Base-by-base conservation (phyloP, 2,329 filamentous ascomycete species). In the Penicillium sclerotigenum region DNA sequence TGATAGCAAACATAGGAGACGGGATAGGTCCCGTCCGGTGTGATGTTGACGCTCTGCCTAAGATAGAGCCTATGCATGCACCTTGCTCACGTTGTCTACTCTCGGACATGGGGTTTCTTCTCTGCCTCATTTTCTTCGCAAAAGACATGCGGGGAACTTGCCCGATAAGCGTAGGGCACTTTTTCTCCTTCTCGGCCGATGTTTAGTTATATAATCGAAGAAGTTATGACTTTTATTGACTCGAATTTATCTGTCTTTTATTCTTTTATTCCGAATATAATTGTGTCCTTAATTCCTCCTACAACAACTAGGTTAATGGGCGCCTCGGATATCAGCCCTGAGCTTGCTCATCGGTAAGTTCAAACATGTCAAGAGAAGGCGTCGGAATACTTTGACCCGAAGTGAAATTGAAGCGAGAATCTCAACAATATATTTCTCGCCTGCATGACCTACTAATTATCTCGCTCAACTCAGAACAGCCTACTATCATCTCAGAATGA, bases 401-500 rank as follows among this genome's bases (percentile, higher is more conserved):
- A 24, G 14, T 31, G n/a, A 26, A 31, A 33, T 24, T 18, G 22
- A 11, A 7, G 7, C 9, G 14, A 26, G 13, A 36, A n/a, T 36
- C 22, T 13, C 42, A 24, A 14, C 5, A 10, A 10, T 18, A 40
- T 5, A 18, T 26, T 42, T 7, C 29, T 18, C 20, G 16, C 7
- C 36, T 33, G 9, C 22, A 24, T 18, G 10, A 24, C 26, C n/a
- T 4, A 37, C 28, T 31, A n/a, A 31, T 42, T 33, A 9, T 38
- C 18, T 26, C 8, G n/a, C n/a, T n/a, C 7, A 14, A 14, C 10
- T 40, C 20, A 38, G 31, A 33, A 38, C 14, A 14, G 7, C 31
- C 20, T 14, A 31, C 14, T n/a, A n/a, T 42, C 6, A 18, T 10
- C 31, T 56, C 43, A 58, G 9, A 26, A 72, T 72, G 67, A 47